A percentile compares a stretch with the other conserved stretches of the same genome.
Conservation (phyloP, 257 asterid species). For the Forsythia viridissima region DNA sequence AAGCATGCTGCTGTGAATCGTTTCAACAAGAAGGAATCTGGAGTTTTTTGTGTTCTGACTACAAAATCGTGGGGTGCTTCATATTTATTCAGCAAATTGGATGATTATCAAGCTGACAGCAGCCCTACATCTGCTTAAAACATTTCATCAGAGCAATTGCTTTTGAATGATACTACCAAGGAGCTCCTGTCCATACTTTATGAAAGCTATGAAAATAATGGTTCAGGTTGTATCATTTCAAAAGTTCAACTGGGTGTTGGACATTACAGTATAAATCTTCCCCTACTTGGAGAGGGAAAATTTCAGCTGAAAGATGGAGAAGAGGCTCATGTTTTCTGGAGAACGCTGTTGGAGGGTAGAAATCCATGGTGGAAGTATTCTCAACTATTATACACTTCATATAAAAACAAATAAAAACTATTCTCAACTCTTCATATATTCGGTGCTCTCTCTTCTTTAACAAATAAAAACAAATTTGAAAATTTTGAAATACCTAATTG, state of each 20-base stretch:
- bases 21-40: slow-evolving; percentile 66
- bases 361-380: slow-evolving; percentile 65
- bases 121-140: slow-evolving; percentile 30
- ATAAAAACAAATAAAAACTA: no score
- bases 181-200: slow-evolving; percentile 61
- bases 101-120: slow-evolving; percentile 58
- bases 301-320: slow-evolving; percentile 47
- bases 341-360: slow-evolving; percentile 60
- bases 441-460: no score
- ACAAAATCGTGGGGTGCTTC: slow-evolving; percentile 95
- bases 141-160: slow-evolving; percentile 44
- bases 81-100: slow-evolving; percentile 65
- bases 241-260: slow-evolving; percentile 57
- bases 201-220: slow-evolving; percentile 24
- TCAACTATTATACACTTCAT: no score
- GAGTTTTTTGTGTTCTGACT: slow-evolving; percentile 74
- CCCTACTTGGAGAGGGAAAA: slow-evolving; percentile 66
- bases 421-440: no score
- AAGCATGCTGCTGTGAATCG: slow-evolving; percentile 72
- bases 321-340: slow-evolving; percentile 75
- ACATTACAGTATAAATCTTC: slow-evolving; percentile 41
- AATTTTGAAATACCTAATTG: no score
- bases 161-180: slow-evolving; percentile 48
- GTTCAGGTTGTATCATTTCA: slow-evolving; percentile 45
- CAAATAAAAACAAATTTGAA: no score